A percentile compares a stretch with the other conserved stretches of the same genome.
These are phyloP conservation scores for Nymphaea thermarum DNA, from an alignment of 164 flowering plant genomes.

Conservation along the genomic window DNA sequence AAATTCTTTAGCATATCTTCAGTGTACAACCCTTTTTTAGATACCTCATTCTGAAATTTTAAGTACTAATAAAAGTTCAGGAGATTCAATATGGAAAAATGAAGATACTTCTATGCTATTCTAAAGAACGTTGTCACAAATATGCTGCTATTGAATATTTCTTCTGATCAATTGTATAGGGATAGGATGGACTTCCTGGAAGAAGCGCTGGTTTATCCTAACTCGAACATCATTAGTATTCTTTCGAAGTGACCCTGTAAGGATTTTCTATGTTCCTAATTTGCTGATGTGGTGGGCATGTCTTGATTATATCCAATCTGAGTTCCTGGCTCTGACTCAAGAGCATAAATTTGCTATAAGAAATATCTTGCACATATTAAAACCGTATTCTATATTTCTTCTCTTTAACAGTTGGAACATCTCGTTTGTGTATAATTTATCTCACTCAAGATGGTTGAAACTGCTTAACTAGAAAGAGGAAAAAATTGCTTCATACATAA, in stretches of 20 bases:
- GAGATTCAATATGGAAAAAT: background rate
- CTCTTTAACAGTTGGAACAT: background rate
- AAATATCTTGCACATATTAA: too few relatives aligned
- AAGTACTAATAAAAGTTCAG: background rate
- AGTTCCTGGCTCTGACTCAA: background rate
- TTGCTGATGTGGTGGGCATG: background rate
- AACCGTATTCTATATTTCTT: too few relatives aligned
- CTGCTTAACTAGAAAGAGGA: too few relatives aligned
- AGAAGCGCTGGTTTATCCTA: conserved; percentile 94
- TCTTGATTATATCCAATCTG: background rate
- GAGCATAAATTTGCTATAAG: background rate
- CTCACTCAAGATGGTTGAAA: too few relatives aligned
- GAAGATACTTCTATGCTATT: too few relatives aligned
- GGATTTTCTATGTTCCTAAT: conserved; percentile 10
- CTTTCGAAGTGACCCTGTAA: conserved; percentile 95
- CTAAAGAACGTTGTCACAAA: too few relatives aligned
- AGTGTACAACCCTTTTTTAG: too few relatives aligned
- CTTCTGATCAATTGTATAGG: conserved; percentile 22
- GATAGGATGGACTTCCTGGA: conserved; percentile 99
- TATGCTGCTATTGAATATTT: background rate
- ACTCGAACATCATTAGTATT: conserved; percentile 86
- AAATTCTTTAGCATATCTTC: too few relatives aligned
- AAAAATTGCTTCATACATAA: too few relatives aligned
- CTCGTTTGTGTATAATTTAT: too few relatives aligned
- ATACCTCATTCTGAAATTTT: too few relatives aligned